phyloP scores from a whole-genome alignment of 192 early-diverging fungal species.

The Martensiomyces pterosporus region DNA sequence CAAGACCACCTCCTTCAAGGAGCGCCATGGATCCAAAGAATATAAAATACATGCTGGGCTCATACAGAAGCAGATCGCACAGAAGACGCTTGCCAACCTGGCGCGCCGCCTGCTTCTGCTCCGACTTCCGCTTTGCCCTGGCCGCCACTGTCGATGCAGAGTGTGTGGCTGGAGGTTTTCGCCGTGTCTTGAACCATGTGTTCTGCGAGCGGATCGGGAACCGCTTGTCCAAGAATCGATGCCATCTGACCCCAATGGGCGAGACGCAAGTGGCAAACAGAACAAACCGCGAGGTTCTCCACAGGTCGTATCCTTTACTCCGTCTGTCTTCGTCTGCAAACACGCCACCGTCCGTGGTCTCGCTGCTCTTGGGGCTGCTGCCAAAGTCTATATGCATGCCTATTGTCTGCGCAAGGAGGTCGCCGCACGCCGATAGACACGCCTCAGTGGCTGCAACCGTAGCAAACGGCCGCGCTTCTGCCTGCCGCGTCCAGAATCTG shows the following conservation, averaged over 20 bases:
- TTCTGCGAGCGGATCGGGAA: conserved; percentile 48
- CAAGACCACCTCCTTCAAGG: conserved; percentile 38
- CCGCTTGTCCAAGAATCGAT: conserved; percentile 41
- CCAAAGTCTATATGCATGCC: conserved; percentile 16
- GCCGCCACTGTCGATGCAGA: conserved; percentile 8
- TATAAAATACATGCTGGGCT: conserved; percentile 38
- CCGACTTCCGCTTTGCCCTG: conserved; percentile 24
- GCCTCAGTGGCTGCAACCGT: conserved; percentile 50
- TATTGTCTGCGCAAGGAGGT: conserved; percentile 47
- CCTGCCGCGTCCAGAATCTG: conserved; percentile 51
- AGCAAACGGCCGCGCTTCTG: conserved; percentile 45
- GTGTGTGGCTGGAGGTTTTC: conserved; percentile 9
- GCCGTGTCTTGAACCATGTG: conserved; percentile 34
- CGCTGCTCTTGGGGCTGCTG: not conserved
- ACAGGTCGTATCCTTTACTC: conserved; percentile 30
- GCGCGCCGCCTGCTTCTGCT: conserved; percentile 22
- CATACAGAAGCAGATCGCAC: conserved; percentile 39
- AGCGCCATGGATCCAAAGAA: conserved; percentile 49
- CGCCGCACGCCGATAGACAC: conserved; percentile 46
- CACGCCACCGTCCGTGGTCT: not conserved
- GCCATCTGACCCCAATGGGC: conserved; percentile 48
- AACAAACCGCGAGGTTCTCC: conserved; percentile 42
- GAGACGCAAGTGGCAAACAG: conserved; percentile 42
- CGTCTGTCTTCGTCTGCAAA: not conserved
- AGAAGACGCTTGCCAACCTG: conserved; percentile 44